These are phyloP conservation scores for Plectranthus barbatus DNA, from an alignment of 257 asterid species.

Conservation along the genomic window DNA sequence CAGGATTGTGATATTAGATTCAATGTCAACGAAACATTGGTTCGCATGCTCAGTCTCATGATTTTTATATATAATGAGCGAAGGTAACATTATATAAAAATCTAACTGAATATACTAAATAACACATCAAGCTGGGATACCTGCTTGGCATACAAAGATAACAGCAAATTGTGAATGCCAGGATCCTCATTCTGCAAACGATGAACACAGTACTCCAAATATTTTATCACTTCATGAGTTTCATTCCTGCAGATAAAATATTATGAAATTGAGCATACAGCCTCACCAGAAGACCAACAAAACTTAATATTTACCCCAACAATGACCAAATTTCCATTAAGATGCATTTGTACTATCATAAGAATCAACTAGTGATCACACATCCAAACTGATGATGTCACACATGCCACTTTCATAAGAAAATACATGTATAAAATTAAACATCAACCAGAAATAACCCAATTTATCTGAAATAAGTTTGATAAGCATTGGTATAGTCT, in stretches of 20 bases:
- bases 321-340: background rate
- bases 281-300: constrained; percentile 5
- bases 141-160: constrained; percentile 87
- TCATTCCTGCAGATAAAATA: constrained; percentile 65
- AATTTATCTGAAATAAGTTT: background rate
- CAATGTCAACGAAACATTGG: background rate
- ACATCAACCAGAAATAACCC: constrained; percentile 6
- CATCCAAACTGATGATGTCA: background rate
- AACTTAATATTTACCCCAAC: background rate
- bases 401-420: background rate
- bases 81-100: background rate
- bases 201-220: constrained; percentile 85
- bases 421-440: background rate
- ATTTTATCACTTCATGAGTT: constrained; percentile 95
- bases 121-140: constrained; percentile 29
- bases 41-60: no score
- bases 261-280: constrained; percentile 1
- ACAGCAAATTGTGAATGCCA: constrained; percentile 86
- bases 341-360: background rate
- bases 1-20: background rate
- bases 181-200: constrained; percentile 97
- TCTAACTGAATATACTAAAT: constrained; percentile 11
- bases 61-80: background rate
- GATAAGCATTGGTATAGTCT: constrained; percentile 8
- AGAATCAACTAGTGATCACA: constrained; percentile 1